These are phyloP conservation scores for Byssoonygena ceratinophila DNA, from an alignment of 2,329 filamentous ascomycete species.

Conservation along the genomic window DNA sequence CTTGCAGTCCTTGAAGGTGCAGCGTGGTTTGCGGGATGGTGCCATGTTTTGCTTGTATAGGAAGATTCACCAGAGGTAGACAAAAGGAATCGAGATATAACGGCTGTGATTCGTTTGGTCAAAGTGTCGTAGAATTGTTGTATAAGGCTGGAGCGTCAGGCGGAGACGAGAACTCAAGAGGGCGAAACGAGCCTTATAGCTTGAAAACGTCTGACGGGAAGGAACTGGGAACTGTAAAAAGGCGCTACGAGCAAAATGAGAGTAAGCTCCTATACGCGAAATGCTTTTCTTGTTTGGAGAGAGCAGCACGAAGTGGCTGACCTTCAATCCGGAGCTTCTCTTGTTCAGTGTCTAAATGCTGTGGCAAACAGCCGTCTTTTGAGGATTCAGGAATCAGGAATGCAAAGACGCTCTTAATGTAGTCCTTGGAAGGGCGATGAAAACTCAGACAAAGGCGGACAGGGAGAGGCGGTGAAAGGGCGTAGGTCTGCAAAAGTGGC, in stretches of 20 bases:
- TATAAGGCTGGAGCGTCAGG: not conserved
- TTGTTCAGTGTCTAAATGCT: not conserved
- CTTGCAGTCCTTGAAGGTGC: conserved; percentile 81
- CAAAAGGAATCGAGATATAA: not conserved
- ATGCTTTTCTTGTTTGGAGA: no score
- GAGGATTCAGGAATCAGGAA: not conserved
- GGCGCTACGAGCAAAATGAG: no score
- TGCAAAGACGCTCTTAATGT: not conserved
- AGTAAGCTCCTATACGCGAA: no score
- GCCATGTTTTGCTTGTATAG: conserved; percentile 13
- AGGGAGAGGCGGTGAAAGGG: conserved; percentile 1
- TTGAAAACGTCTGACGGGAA: no score
- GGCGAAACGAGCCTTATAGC: not conserved
- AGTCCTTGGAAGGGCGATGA: not conserved
- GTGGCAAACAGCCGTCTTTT: not conserved
- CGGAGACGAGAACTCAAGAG: not conserved
- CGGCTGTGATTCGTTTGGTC: not conserved
- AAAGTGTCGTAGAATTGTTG: not conserved
- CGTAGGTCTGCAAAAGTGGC: not conserved
- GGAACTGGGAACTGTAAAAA: no score
- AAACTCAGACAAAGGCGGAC: not conserved
- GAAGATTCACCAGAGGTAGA: not conserved
- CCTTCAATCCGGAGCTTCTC: no score
- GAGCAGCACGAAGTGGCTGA: no score
- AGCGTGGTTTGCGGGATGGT: conserved; percentile 54